Conservation (phyloP, 371 early-diverging fungal species). For the Blastocladiella emersonii region DNA sequence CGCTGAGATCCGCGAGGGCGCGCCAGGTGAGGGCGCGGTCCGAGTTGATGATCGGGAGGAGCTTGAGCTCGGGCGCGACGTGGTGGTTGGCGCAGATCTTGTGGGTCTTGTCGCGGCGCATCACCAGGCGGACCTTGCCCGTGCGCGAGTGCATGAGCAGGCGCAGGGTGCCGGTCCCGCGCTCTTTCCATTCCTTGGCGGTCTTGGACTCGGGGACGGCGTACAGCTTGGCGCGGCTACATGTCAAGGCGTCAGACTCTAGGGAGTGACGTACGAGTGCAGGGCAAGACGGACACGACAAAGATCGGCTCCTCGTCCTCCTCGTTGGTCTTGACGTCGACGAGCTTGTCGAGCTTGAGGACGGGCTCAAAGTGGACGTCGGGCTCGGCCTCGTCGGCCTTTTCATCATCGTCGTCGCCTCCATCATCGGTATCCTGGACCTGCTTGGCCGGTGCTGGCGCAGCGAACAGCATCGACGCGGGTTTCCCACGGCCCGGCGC, state of each 20-base stretch:
- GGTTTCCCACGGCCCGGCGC: no score
- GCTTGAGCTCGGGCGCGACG: no score
- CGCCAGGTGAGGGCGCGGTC: no score
- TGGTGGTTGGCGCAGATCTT: constrained; percentile 96
- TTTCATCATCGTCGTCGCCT: no score
- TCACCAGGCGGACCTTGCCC: constrained; percentile 78
- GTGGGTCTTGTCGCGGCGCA: constrained; percentile 94
- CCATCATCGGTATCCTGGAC: no score
- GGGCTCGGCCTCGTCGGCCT: constrained; percentile 56
- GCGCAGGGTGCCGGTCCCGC: constrained; percentile 93
- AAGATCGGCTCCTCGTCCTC: constrained; percentile 85
- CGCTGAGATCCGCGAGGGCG: no score
- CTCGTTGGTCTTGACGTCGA: constrained; percentile 85
- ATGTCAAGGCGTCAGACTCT: not conserved
- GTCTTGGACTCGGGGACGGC: constrained; percentile 70
- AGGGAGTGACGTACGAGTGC: not conserved
- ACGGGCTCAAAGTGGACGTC: constrained; percentile 94
- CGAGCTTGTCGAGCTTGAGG: constrained; percentile 72
- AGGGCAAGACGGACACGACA: constrained; percentile 62
- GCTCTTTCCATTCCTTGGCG: constrained; percentile 92
- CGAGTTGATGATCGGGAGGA: no score
- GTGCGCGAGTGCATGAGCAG: constrained; percentile 79
- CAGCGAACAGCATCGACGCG: no score
- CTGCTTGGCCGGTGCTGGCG: no score
- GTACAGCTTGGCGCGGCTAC: constrained; percentile 93